Base-by-base conservation (phyloP, 1,284 basidiomycete genomes). In the Tetrapyrgos nigripes region DNA sequence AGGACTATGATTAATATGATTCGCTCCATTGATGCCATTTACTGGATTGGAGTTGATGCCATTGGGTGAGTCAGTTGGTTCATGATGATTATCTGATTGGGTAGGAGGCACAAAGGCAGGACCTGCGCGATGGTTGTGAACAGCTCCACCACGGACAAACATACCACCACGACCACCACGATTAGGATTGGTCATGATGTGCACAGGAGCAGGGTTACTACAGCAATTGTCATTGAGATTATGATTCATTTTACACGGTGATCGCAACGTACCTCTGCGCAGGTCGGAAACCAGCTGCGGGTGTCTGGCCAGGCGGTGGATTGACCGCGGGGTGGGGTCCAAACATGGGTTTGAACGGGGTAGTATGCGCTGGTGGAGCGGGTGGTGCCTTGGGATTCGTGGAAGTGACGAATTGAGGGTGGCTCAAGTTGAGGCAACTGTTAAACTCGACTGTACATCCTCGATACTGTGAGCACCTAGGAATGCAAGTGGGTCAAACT, bases 401-500 rank as follows among this genome's bases (percentile, higher is more conserved):
- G 0, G 88, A 86, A 3, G 90, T 86, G 23, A 90, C 80, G 68
- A 93, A 95, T 71, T 96, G 94, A 6, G 87, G 89, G 62, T 89
- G 79, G 14, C 88, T 91, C 64, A 97, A 72, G 74, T 98, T 97
- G 61, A 98, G 77, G 68, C 94, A 94, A 0, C 92, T 84, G 59
- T 89, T 87, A 73, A 95, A 94, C 27, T 91, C 85, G 26, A 96
- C 89, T 0, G 88, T 91, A 35, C 90, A 91, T 33, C 96, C 96
- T 13, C 94, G 88, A 73, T 97, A 97, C 63, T 88, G 84, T 0
- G 94, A 94, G 74, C 96, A 97, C 62, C 93, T 93, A 62, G 33
- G 56, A 54, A 24, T 17, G 31, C 31, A 57, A 19, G 8, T 46
- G 23, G 17, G 28, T 26, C 14, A 53, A 29, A 28, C 6, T 23